A percentile compares a stretch with the other conserved stretches of the same genome.
Evolutionary conservation across 805 yeast genomes (phyloP).

Genomic region (Wickerhamia fluorescens): DNA sequence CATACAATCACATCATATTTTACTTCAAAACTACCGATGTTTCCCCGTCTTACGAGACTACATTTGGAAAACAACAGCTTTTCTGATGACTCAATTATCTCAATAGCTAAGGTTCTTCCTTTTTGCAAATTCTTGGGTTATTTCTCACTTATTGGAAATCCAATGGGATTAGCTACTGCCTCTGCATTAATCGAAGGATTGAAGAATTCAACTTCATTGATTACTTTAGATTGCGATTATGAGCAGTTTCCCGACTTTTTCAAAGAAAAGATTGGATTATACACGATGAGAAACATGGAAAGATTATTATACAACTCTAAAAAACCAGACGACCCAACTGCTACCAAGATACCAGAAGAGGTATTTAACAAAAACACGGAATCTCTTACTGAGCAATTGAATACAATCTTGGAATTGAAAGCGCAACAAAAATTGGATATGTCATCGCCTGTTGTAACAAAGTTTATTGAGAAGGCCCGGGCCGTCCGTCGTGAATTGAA

Average conservation of each 20-base stretch:
- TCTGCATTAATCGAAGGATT: conserved; percentile 65
- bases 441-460: conserved; percentile 22
- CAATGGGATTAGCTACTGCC: conserved; percentile 50
- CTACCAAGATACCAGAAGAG: conserved; percentile 5
- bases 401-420: conserved; percentile 25
- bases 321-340: conserved; percentile 1
- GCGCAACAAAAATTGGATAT: conserved; percentile 27
- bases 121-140: conserved; percentile 61
- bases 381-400: conserved; percentile 25
- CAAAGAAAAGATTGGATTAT: conserved; percentile 67
- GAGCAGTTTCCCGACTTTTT: conserved; percentile 53
- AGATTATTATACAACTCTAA: conserved; percentile 34
- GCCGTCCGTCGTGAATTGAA: conserved; percentile 24
- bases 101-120: conserved; percentile 62
- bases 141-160: conserved; percentile 62
- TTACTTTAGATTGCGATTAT: conserved; percentile 65
- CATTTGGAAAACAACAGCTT: conserved; percentile 68
- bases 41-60: conserved; percentile 55
- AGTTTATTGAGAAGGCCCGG: conserved; percentile 20
- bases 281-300: conserved; percentile 80
- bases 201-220: conserved; percentile 58
- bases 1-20: conserved; percentile 43
- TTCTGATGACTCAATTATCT: conserved; percentile 45
- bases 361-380: conserved; percentile 17
- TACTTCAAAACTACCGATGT: conserved; percentile 59